Percentiles rank a stretch among this genome's conserved stretches.
Evolutionary conservation across 1,139 yeast species (phyloP).

Genomic region (Ogataea hybrid): DNA sequence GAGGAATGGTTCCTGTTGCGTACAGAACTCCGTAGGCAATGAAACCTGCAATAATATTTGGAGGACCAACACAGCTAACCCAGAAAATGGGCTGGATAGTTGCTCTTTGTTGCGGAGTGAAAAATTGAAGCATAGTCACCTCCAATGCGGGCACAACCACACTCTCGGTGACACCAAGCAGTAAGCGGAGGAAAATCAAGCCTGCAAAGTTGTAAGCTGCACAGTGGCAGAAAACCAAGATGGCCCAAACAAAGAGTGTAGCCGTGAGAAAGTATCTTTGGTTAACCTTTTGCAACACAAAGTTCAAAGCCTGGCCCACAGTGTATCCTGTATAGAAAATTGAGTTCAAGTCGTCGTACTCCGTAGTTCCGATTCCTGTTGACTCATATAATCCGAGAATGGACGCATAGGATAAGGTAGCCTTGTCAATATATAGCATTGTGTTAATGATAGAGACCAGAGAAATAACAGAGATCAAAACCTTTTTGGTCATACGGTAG

Average conservation of each 20-base stretch:
- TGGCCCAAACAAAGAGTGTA: slow-evolving; percentile 6
- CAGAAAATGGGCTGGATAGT: slow-evolving; percentile 34
- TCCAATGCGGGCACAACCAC: slow-evolving; percentile 50
- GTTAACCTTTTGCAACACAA: slow-evolving; percentile 5
- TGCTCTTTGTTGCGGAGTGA: slow-evolving; percentile 33
- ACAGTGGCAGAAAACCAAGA: slow-evolving; percentile 8
- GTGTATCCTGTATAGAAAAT: slow-evolving; percentile 11
- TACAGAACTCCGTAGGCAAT: slow-evolving; percentile 35
- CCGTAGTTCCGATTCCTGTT: slow-evolving; percentile 5
- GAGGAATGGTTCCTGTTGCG: slow-evolving; percentile 24
- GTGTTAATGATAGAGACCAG: slow-evolving; percentile 53
- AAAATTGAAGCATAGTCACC: slow-evolving; percentile 33
- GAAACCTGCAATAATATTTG: slow-evolving; percentile 34
- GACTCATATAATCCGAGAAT: slow-evolving; percentile 45
- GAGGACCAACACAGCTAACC: slow-evolving; percentile 33
- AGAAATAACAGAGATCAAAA: slow-evolving; percentile 49
- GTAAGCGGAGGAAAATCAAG: slow-evolving; percentile 41
- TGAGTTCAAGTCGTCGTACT: slow-evolving; percentile 11
- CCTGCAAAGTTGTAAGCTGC: slow-evolving; percentile 23
- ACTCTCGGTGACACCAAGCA: slow-evolving; percentile 48
- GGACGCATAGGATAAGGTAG: slow-evolving; percentile 56
- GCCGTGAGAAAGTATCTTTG: slow-evolving; percentile 7
- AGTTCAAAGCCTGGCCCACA: slow-evolving; percentile 9
- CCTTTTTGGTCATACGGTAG: slow-evolving; percentile 34
- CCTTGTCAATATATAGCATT: slow-evolving; percentile 65